A percentile compares a stretch with the other conserved stretches of the same genome.
These are phyloP conservation scores for Pichia kudriavzevii DNA, from an alignment of 1,139 yeast species.

Conservation along the genomic window DNA sequence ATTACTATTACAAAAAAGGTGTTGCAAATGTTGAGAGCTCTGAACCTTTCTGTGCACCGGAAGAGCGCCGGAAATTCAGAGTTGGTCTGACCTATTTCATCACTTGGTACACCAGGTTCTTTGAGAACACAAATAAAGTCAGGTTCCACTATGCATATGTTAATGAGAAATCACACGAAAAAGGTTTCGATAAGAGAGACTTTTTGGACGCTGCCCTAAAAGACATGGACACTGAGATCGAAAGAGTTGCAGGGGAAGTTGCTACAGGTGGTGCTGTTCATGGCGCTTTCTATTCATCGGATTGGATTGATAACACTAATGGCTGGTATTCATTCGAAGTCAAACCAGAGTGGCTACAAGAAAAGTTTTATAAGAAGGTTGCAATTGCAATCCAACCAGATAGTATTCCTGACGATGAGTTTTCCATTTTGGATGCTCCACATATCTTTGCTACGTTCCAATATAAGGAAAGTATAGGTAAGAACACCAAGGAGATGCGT, in stretches of 20 bases:
- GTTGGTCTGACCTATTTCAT: slow-evolving; percentile 61
- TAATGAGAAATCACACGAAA: slow-evolving; percentile 44
- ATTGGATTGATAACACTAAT: slow-evolving; percentile 58
- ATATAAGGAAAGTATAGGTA: slow-evolving; percentile 52
- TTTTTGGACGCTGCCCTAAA: slow-evolving; percentile 16
- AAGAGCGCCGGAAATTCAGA: slow-evolving; percentile 48
- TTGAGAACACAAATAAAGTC: slow-evolving; percentile 50
- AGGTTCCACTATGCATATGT: slow-evolving; percentile 61
- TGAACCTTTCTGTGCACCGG: slow-evolving; percentile 80
- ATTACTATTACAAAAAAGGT: slow-evolving; percentile 60
- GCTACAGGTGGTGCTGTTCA: slow-evolving; percentile 30
- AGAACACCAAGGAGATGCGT: slow-evolving; percentile 49
- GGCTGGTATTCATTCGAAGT: slow-evolving; percentile 61
- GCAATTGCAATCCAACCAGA: slow-evolving; percentile 68
- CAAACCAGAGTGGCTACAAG: slow-evolving; percentile 54
- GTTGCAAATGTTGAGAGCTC: slow-evolving; percentile 45
- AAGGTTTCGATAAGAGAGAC: slow-evolving; percentile 41
- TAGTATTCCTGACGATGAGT: slow-evolving; percentile 55
- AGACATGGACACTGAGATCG: slow-evolving; percentile 25
- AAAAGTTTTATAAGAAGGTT: slow-evolving; percentile 40
- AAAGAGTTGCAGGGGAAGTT: slow-evolving; percentile 23
- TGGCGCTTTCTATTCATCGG: slow-evolving; percentile 54
- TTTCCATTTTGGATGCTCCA: slow-evolving; percentile 44
- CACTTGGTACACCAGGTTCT: slow-evolving; percentile 69
- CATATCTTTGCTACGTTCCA: slow-evolving; percentile 47